Evolutionary conservation across 345 rosid species (phyloP).

Genomic region (Murraya paniculata): DNA sequence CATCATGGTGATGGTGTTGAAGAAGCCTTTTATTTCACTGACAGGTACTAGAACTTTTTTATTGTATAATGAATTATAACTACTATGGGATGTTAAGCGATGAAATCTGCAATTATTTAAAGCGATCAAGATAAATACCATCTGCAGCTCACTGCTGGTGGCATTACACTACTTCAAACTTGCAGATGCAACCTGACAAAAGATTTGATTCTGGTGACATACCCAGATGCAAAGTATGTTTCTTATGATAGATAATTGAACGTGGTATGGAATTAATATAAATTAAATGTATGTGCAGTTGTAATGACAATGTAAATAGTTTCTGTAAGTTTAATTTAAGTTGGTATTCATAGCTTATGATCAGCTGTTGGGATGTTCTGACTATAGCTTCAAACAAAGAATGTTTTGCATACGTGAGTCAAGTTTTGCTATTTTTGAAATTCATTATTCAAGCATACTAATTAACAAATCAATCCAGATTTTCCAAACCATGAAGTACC

Average conservation of each 20-base stretch:
- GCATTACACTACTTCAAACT: constrained; percentile 3
- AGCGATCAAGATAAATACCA: not conserved
- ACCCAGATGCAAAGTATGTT: not conserved
- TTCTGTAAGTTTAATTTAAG: not conserved
- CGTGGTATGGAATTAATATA: not conserved
- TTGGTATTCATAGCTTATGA: not conserved
- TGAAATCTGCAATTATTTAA: not conserved
- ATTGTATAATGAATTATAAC: constrained; percentile 7
- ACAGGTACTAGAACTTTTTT: constrained; percentile 50
- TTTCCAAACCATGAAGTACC: not conserved
- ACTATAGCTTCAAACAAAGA: not conserved
- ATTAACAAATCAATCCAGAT: not conserved
- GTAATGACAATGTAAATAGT: not conserved
- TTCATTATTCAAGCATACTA: not conserved
- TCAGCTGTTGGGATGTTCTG: not conserved
- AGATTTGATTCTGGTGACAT: not conserved
- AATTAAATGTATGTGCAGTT: not conserved
- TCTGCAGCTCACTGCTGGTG: not conserved
- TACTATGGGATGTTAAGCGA: not conserved
- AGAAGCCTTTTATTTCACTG: constrained; percentile 97
- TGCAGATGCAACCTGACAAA: not conserved
- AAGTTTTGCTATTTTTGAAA: not conserved
- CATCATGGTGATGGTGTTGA: constrained; percentile 99
- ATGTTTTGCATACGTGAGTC: not conserved
- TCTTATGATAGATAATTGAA: not conserved